Percentiles rank a stretch among this genome's conserved stretches.
These are phyloP conservation scores for Metroxylon sagu DNA, from an alignment of 176 grass and related monocot species.

Conservation along the genomic window DNA sequence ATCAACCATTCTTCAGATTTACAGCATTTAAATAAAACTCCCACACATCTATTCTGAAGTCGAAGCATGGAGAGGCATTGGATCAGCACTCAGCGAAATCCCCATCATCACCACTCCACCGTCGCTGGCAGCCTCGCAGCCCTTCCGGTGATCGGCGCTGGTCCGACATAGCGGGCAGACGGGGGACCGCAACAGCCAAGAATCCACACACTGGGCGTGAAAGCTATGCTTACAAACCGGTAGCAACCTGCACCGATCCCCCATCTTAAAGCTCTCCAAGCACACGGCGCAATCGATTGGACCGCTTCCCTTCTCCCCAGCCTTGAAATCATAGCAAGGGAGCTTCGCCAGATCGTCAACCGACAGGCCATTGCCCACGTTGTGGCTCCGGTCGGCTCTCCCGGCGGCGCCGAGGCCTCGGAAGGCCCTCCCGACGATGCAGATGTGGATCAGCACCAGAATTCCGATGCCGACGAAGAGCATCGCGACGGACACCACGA, in stretches of 20 bases:
- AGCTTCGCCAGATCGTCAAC: not conserved
- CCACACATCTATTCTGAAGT: too few relatives aligned
- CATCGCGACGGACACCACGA: conserved; percentile 17
- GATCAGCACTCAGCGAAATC: too few relatives aligned
- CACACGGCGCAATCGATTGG: conserved; percentile 10
- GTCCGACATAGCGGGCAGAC: conserved; percentile 10
- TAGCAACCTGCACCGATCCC: conserved; percentile 12
- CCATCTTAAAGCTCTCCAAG: conserved; percentile 13
- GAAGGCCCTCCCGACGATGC: conserved; percentile 12
- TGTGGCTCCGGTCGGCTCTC: too few relatives aligned
- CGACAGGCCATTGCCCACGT: not conserved
- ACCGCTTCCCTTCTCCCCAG: not conserved
- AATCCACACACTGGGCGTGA: conserved; percentile 16
- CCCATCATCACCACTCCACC: not conserved
- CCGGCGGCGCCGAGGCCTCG: not conserved
- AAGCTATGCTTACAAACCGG: conserved; percentile 17
- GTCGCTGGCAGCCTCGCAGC: not conserved
- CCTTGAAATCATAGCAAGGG: conserved; percentile 8
- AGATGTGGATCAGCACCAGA: conserved; percentile 19
- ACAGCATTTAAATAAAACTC: too few relatives aligned
- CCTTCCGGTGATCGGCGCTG: not conserved
- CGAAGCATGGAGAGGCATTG: too few relatives aligned
- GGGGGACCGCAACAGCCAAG: conserved; percentile 8
- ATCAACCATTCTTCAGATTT: too few relatives aligned
- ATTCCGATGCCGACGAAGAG: conserved; percentile 12